Evolutionary conservation across 2,329 filamentous ascomycete genomes (phyloP), one percentile per base, ranked within the genome.

Genomic region (Talaromyces pinophilus): DNA sequence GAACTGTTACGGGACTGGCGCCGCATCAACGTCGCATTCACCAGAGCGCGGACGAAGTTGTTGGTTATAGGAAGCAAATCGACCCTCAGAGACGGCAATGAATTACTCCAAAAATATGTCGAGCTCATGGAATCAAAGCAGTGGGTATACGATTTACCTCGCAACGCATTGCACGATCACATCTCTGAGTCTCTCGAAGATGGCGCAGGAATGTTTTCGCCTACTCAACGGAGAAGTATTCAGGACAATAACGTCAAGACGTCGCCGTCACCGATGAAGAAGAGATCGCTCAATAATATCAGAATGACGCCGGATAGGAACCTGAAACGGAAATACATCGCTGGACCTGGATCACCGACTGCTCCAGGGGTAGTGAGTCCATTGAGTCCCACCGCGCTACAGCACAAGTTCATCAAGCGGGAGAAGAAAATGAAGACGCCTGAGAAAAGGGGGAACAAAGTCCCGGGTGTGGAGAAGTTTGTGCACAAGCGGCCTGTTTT

Each of bases 1-100:
- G 95, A 98, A 64, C 79, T 99, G 55, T 83, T 99, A 33, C 91
- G 90, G 68, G 95, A 99, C 77, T 96, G 93, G 91, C 84, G 95
- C 64, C 83, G 95, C 59, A 93, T 99, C 75, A 99, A 99, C 72
- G 95, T 99, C 3, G 95, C 95, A 0, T 92, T 99, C 70, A 99
- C 95, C 3, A 85, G 95, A 33, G 95, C 95, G 25, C 92, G 93
- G 76, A 95, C 91, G 0, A 99, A 99, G 81, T 81, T 99, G 42
- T 83, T 99, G 1, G 90, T 99, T 13, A 79, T 99, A 0, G 95
- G 95, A 10, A 96, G 92, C 77, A 87, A 87, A 74, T 84, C 83
- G 65, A 99, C 95, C 0, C 81, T 99, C n/a, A 80, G 81, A 15
- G 79, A 82, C 22, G 81, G 80, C 1, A 89, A 92, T 70, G 91